Conservation (phyloP, 768 basidiomycete genomes). For the Psilocybe sp. region DNA sequence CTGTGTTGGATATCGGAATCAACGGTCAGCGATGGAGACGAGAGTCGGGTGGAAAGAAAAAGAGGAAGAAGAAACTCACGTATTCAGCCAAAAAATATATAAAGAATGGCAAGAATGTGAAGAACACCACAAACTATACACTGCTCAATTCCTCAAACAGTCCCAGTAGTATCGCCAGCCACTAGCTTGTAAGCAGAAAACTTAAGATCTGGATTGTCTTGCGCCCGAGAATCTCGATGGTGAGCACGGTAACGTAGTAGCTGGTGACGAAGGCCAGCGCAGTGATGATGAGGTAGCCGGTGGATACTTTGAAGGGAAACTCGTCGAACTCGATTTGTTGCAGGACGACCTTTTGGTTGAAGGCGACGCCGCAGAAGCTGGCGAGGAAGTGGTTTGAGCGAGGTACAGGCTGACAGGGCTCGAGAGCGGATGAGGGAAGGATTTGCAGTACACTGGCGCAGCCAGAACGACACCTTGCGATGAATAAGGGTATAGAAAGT, state of each 20-base stretch:
- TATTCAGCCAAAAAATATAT: conserved; percentile 85
- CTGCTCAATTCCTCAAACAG: conserved; percentile 56
- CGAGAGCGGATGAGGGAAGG: no score
- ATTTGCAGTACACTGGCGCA: no score
- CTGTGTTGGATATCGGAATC: no score
- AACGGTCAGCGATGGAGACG: no score
- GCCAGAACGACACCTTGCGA: no score
- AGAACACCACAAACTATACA: conserved; percentile 66
- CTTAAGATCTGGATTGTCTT: conserved; percentile 77
- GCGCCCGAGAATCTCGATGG: conserved; percentile 70
- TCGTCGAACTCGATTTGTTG: conserved; percentile 67
- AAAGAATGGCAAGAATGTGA: conserved; percentile 76
- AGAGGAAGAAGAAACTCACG: conserved; percentile 43
- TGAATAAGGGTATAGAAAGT: no score
- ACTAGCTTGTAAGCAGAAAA: conserved; percentile 64
- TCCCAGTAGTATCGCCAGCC: conserved; percentile 70
- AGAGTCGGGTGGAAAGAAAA: not conserved
- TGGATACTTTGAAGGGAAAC: conserved; percentile 62
- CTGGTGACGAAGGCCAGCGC: conserved; percentile 76
- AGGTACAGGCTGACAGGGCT: no score
- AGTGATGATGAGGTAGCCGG: conserved; percentile 71
- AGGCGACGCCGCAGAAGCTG: conserved; percentile 72
- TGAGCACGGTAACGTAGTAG: conserved; percentile 66
- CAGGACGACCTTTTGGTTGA: conserved; percentile 78
- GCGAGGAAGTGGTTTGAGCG: no score